These are phyloP conservation scores for Cicer pinnatifidum DNA, from an alignment of 306 rosid species.

Conservation along the genomic window DNA sequence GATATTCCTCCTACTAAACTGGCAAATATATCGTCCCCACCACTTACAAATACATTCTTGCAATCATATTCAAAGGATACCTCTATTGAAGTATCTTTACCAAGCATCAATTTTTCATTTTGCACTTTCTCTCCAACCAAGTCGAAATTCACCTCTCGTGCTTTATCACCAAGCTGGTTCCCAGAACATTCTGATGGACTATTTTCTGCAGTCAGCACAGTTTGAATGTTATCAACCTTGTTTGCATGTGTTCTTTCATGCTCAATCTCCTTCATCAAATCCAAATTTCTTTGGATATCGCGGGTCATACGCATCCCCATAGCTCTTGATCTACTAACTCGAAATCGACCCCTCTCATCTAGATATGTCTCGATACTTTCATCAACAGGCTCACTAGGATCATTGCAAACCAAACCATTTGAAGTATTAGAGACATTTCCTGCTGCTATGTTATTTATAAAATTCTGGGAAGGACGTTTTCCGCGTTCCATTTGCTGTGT, in stretches of 20 bases:
- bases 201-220: slow-evolving; percentile 42
- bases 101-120: slow-evolving; percentile 47
- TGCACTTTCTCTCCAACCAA: slow-evolving; percentile 47
- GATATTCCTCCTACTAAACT: slow-evolving; percentile 71
- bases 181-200: slow-evolving; percentile 46
- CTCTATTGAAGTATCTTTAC: slow-evolving; percentile 59
- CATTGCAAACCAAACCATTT: slow-evolving; percentile 47
- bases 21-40: slow-evolving; percentile 76
- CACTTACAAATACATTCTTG: slow-evolving; percentile 51
- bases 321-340: slow-evolving; percentile 86
- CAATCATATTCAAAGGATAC: slow-evolving; percentile 67
- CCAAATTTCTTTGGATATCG: slow-evolving; percentile 94
- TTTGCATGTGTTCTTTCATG: slow-evolving; percentile 55
- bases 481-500: slow-evolving; percentile 47
- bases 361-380: slow-evolving; percentile 75
- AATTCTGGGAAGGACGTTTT: slow-evolving; percentile 51
- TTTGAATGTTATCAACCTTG: slow-evolving; percentile 42
- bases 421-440: slow-evolving; percentile 51
- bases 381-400: slow-evolving; percentile 58
- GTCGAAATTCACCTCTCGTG: slow-evolving; percentile 46
- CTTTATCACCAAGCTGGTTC: slow-evolving; percentile 45
- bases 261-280: slow-evolving; percentile 89
- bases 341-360: slow-evolving; percentile 83
- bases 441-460: slow-evolving; percentile 43
- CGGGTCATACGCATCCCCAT: slow-evolving; percentile 97